These are phyloP conservation scores for Tephrocybe sp. DNA, from an alignment of 768 basidiomycete species.

Conservation along the genomic window DNA sequence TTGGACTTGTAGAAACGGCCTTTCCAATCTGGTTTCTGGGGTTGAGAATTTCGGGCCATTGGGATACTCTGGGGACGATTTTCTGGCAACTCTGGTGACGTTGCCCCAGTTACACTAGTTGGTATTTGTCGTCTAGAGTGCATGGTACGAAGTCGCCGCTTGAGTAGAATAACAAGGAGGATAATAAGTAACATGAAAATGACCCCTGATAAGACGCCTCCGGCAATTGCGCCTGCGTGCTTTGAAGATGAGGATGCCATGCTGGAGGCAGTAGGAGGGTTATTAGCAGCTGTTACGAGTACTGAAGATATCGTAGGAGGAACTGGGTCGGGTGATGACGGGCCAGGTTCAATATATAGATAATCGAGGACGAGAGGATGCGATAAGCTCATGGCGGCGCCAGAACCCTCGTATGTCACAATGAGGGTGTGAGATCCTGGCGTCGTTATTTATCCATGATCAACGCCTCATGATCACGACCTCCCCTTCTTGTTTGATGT, in stretches of 20 bases:
- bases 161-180: neutral
- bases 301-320: neutral
- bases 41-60: neutral
- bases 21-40: neutral
- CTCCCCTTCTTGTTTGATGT: no score
- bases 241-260: neutral
- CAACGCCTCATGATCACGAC: no score
- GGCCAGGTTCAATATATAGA: conserved; percentile 1
- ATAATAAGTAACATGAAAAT: neutral
- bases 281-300: neutral
- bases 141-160: neutral
- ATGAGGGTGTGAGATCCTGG: conserved; percentile 19
- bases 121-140: no score
- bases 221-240: conserved; percentile 14
- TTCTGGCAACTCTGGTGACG: no score
- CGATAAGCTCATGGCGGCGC: conserved; percentile 4
- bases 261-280: neutral
- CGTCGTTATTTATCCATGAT: no score
- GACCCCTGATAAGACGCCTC: conserved; percentile 14
- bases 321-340: no score
- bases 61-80: neutral
- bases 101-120: no score
- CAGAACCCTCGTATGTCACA: conserved; percentile 12
- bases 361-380: conserved; percentile 21
- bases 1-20: neutral